Evolutionary conservation across 495 filamentous ascomycete genomes (phyloP), one percentile per base, ranked within the genome.

Genomic region (Parathielavia appendiculata): DNA sequence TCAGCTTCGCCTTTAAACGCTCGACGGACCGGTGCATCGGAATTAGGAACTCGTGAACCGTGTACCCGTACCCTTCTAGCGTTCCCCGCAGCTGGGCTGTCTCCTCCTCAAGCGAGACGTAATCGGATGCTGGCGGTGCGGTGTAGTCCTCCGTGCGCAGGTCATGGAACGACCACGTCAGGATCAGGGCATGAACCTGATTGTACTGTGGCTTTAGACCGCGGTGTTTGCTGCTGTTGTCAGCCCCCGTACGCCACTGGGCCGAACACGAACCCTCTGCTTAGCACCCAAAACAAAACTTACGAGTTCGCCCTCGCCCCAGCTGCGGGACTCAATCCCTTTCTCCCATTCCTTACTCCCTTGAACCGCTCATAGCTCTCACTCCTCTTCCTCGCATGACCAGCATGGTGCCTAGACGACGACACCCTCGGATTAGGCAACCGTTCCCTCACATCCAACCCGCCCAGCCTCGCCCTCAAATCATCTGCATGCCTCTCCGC

Each of bases 141-240:
- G 63, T 68, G 60, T 68, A 70, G 12, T 63, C 56, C 41, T 63
- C 59, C 23, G 57, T 39, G 9, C 65, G 56, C 3, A 71, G 53
- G 39, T 71, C 69, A 46, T 71, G 69, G 54, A 70, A 71, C 10
- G 44, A 40, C 69, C 69, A 71, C 3, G 69, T 71, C 12, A 71
- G 45, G 48, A 71, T 68, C 8, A 71, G 62, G 19, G 58, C 66
- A 49, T 66, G 62, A 11, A 71, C 68, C 35, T 67, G 50, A 19
- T 41, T 58, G 59, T 71, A 71, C 30, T 64, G 60, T 7, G 50
- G 45, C n/a, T 26, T 57, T 45, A 19, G 13, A 16, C 55, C 39
- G 17, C 55, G 47, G 36, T 39, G 54, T 55, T 51, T 60, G 51
- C 45, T 64, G 39, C 14, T 54, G 53, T 51, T 51, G 51, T 54